These are phyloP conservation scores for Spergularia bocconei DNA, from an alignment of 148 eudicot species.

Conservation along the genomic window DNA sequence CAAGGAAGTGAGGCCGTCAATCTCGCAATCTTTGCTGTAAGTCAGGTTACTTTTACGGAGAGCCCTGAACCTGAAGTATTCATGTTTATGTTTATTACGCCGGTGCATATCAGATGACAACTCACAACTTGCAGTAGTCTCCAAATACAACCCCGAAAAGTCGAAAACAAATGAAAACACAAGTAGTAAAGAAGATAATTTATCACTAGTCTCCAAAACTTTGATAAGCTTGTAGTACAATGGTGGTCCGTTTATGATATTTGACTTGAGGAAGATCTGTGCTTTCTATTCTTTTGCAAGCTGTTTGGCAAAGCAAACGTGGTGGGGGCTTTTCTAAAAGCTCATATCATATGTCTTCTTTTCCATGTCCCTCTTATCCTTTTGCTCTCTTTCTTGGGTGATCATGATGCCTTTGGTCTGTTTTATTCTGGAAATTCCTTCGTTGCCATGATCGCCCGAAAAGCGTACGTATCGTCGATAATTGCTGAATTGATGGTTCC, in stretches of 20 bases:
- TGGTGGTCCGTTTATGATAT: constrained; percentile 34
- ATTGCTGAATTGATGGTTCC: constrained; percentile 2
- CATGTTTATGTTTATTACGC: not conserved
- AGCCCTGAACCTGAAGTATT: not conserved
- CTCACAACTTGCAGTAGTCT: constrained; percentile 16
- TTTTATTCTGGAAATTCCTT: no score
- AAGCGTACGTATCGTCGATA: not conserved
- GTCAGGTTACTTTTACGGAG: constrained; percentile 13
- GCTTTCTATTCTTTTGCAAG: constrained; percentile 37
- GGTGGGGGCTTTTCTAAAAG: constrained; percentile 35
- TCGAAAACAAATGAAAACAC: not conserved
- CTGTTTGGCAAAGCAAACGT: constrained; percentile 48
- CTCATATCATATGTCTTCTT: constrained; percentile 8
- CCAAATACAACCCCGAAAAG: not conserved
- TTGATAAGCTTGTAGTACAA: constrained; percentile 29
- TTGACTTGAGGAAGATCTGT: constrained; percentile 34
- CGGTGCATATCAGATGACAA: not conserved
- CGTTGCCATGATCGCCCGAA: no score
- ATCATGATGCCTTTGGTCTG: constrained; percentile 23
- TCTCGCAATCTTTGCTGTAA: constrained; percentile 11
- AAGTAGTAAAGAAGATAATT: no score
- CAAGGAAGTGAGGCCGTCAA: constrained; percentile 8
- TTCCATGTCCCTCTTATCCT: not conserved
- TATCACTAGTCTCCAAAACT: constrained; percentile 22
- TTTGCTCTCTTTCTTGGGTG: constrained; percentile 14